Conservation (phyloP, 345 rosid genomes). For the Acer yangbiense region DNA sequence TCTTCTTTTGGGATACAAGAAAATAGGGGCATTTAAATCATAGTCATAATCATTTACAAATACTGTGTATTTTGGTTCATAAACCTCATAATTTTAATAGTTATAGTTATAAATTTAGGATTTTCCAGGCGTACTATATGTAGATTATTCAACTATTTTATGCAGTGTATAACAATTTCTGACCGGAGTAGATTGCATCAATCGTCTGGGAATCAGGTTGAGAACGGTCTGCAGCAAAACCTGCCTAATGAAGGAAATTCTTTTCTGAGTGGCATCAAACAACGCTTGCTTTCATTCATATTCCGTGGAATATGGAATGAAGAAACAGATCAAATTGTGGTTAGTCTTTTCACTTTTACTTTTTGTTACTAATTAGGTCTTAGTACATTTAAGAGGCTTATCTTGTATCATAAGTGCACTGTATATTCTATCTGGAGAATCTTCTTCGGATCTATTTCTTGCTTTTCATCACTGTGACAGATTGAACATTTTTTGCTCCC, state of each 20-base stretch:
- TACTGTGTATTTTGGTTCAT: not conserved
- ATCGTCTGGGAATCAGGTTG: constrained; percentile 39
- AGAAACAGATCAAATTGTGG: constrained; percentile 68
- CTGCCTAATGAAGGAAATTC: constrained; percentile 38
- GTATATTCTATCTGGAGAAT: not conserved
- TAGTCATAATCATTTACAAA: not conserved
- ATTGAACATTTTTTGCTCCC: not conserved
- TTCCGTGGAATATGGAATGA: constrained; percentile 81
- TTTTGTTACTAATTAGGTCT: constrained; percentile 9
- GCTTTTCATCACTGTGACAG: not conserved
- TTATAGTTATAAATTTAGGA: not conserved
- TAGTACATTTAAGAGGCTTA: not conserved
- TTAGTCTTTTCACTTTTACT: constrained; percentile 35
- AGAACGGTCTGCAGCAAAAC: constrained; percentile 34
- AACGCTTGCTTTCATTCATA: constrained; percentile 88
- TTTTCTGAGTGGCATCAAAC: constrained; percentile 87
- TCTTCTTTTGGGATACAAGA: not conserved
- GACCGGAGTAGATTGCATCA: constrained; percentile 53
- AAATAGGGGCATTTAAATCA: not conserved
- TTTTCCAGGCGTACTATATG: not conserved
- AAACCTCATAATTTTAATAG: constrained; percentile 5
- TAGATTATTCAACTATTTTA: constrained; percentile 21
- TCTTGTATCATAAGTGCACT: not conserved
- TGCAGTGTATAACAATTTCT: constrained; percentile 48
- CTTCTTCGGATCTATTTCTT: not conserved